A percentile compares a stretch with the other conserved stretches of the same genome.
Evolutionary conservation across 2,329 filamentous ascomycete species (phyloP).

Genomic region (Gnomoniopsis smithogilvyi): DNA sequence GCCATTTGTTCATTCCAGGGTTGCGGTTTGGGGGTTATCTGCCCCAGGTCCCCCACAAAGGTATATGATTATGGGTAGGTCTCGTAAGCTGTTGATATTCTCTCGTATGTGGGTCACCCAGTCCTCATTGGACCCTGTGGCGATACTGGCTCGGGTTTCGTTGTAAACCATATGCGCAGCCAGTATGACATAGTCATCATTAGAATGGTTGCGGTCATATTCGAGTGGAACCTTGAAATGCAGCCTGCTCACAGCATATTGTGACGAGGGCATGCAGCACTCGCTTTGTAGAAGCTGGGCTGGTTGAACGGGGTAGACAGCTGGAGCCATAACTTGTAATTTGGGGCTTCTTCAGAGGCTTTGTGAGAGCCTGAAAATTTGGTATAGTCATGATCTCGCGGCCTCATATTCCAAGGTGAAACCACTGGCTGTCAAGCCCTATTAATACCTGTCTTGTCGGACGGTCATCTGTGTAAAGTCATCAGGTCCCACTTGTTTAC

Average conservation of each 20-base stretch:
- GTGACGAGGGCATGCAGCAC: not conserved
- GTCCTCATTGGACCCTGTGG: not conserved
- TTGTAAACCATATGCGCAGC: slow-evolving; percentile 4
- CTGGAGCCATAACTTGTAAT: not conserved
- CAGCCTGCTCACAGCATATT: not conserved
- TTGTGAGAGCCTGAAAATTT: not conserved
- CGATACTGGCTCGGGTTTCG: not conserved
- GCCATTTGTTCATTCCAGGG: slow-evolving; percentile 47
- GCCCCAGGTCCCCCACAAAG: slow-evolving; percentile 69
- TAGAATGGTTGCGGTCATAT: not conserved
- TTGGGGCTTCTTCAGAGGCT: not conserved
- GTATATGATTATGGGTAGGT: slow-evolving; percentile 42
- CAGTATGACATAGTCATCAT: not conserved
- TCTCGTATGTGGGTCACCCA: not conserved
- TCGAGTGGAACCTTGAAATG: not conserved
- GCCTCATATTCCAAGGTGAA: no score
- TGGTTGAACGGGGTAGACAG: not conserved
- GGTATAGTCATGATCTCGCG: not conserved
- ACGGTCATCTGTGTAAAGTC: no score
- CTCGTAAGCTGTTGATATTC: not conserved
- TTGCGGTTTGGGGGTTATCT: slow-evolving; percentile 30
- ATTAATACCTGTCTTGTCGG: no score
- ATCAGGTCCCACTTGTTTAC: not conserved
- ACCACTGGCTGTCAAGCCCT: no score
- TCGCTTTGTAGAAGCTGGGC: not conserved